Evolutionary conservation across 768 basidiomycete genomes (phyloP), one percentile per base, ranked within the genome.

Genomic region (Phaeotremella fagi): DNA sequence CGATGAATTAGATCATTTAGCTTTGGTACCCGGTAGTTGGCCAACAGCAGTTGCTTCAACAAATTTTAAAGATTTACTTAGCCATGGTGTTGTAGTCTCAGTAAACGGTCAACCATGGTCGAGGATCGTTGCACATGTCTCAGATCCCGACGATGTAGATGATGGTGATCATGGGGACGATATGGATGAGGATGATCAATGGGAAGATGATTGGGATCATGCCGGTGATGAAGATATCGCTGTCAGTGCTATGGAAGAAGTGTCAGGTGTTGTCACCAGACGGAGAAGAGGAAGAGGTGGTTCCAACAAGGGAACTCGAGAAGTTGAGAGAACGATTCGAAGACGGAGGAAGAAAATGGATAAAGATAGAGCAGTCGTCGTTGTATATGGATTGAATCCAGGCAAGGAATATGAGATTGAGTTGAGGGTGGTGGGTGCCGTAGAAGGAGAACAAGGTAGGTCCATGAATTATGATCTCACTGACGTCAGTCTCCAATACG

Each of bases 361-460:
- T n/a, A 79, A 80, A 0, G 90, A 92, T 60, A 87, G 94, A 66
- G 91, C 89, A 0, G 82, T 92, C 51, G 88, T 95, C 48, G 87
- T 94, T 54, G 82, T 97, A 24, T 91, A 90, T 54, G 89, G 88
- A 1, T 79, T 97, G 42, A 81, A 87, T 78, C 90, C 90, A 3
- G 87, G 87, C 1, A 81, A 87, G 51, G 87, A 88, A 69, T 95
- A 95, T 64, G 90, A 95, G 65, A 84, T 95, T 47, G 87, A 90
- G 65, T 77, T 95, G 11, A 84, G 81, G 1, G 79, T 92, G 24
- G 83, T 85, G 3, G 82, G 70, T 12, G 14, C 36, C 68, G 44
- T 55, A 54, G 44, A 29, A 25, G 55, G 60, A 23, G 46, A 50
- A 27, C 58, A 63, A 49, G 63, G 57, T 36, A 31, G 52, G 18